A percentile compares a stretch with the other conserved stretches of the same genome.
Conservation (phyloP, 768 basidiomycete species). For the Rhodotorula kratochvilovae region DNA sequence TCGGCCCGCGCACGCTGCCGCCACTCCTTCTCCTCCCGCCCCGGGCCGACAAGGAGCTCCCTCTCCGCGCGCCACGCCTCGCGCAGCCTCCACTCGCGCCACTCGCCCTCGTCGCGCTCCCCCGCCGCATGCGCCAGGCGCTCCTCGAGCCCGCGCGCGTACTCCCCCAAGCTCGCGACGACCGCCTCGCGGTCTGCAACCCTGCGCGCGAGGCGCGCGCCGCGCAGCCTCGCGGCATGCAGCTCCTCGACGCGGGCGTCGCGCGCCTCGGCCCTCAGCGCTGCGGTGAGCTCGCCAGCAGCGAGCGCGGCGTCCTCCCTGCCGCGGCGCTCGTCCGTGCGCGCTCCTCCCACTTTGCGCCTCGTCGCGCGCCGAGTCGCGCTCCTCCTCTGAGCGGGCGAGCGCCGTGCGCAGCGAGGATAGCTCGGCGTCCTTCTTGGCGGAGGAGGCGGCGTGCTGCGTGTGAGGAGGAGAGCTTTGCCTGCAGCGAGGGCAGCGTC, state of each 20-base stretch:
- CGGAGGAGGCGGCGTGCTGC: conserved; percentile 19
- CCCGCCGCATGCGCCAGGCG: not conserved
- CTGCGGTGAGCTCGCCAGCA: not conserved
- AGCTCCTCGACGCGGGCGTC: not conserved
- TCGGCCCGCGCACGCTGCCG: conserved; percentile 34
- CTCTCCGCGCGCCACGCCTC: conserved; percentile 8
- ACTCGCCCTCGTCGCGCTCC: not conserved
- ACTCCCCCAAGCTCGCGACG: conserved; percentile 14
- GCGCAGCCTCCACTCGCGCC: not conserved
- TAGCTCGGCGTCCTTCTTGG: conserved; percentile 28
- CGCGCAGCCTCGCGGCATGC: not conserved
- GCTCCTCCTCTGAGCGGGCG: not conserved
- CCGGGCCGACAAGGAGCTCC: not conserved
- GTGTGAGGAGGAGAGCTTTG: conserved; percentile 18
- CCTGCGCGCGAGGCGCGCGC: conserved; percentile 1
- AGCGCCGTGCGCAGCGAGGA: not conserved
- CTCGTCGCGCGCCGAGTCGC: not conserved
- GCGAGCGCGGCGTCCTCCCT: not conserved
- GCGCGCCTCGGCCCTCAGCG: not conserved
- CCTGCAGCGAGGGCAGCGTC: conserved; percentile 28
- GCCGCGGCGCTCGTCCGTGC: not conserved
- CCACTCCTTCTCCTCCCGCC: conserved; percentile 34
- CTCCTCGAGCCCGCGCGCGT: conserved; percentile 17
- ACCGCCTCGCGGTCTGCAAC: conserved; percentile 23
- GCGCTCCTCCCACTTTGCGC: not conserved